phyloP scores from a whole-genome alignment of 2,329 filamentous ascomycete genomes.

The Calonectria crousiana region DNA sequence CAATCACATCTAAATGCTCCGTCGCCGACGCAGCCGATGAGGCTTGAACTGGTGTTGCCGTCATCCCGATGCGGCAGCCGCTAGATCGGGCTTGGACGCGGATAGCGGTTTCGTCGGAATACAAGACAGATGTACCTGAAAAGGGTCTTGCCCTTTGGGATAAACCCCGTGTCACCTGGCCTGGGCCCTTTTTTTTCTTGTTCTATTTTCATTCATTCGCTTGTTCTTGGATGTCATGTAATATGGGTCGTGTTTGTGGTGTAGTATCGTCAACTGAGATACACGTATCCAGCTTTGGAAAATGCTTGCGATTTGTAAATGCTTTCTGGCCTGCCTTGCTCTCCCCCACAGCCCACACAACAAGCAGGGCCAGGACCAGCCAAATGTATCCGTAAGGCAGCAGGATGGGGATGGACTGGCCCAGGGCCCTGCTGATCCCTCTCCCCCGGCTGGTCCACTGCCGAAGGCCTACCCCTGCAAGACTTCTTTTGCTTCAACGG shows the following conservation, averaged over 20 bases:
- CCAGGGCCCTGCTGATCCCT: not conserved
- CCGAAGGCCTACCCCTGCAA: not conserved
- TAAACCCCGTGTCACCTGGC: not conserved
- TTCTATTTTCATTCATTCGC: conserved; percentile 3
- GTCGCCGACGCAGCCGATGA: not conserved
- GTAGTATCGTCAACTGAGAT: not conserved
- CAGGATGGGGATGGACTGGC: not conserved
- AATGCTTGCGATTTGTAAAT: not conserved
- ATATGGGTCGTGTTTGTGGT: not conserved
- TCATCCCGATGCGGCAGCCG: not conserved
- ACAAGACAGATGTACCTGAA: not conserved
- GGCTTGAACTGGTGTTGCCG: not conserved
- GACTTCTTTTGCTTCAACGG: conserved; percentile 7
- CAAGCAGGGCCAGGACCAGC: not conserved
- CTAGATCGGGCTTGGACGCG: not conserved
- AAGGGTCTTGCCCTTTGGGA: not conserved
- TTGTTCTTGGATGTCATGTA: not conserved
- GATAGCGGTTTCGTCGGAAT: conserved; percentile 4
- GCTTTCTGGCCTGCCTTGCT: not conserved
- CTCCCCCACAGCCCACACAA: not conserved
- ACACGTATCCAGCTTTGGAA: not conserved
- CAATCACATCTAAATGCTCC: not conserved
- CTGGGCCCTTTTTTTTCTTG: not conserved
- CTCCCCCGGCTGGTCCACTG: not conserved
- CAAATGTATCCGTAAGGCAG: not conserved